These are phyloP conservation scores for Jacaranda mimosifolia DNA, from an alignment of 257 asterid species.

Conservation along the genomic window DNA sequence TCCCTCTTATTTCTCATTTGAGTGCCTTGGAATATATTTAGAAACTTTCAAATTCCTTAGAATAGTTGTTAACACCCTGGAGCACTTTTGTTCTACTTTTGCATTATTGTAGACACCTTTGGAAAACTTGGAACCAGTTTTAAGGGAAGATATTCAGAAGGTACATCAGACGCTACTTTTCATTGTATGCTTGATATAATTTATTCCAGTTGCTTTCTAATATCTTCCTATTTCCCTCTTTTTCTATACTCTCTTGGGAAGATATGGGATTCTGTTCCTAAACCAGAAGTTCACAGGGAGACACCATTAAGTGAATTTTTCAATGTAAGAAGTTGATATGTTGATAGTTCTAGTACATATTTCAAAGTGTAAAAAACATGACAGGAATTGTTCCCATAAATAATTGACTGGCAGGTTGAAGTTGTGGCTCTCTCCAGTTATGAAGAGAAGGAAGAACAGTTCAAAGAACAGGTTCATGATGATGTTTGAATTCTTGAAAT, in stretches of 20 bases:
- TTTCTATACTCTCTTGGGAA: slow-evolving; percentile 40
- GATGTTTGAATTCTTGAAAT: slow-evolving; percentile 30
- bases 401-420: slow-evolving; percentile 64
- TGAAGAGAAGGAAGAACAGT: slow-evolving; percentile 91
- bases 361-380: slow-evolving; percentile 20
- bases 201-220: slow-evolving; percentile 23
- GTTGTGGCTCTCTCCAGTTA: slow-evolving; percentile 86
- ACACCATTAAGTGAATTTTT: slow-evolving; percentile 95
- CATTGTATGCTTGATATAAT: slow-evolving; percentile 14
- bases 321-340: slow-evolving; percentile 69
- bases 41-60: slow-evolving; percentile 10
- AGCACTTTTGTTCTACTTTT: slow-evolving; percentile 37
- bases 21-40: neutral
- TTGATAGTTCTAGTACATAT: slow-evolving; percentile 13
- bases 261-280: slow-evolving; percentile 99
- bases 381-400: slow-evolving; percentile 26
- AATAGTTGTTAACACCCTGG: slow-evolving; percentile 12
- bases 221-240: slow-evolving; percentile 24
- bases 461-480: slow-evolving; percentile 75
- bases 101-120: slow-evolving; percentile 75
- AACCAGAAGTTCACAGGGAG: slow-evolving; percentile 90
- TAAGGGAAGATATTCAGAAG: slow-evolving; percentile 96
- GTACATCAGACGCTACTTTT: slow-evolving; percentile 47
- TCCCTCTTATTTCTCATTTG: slow-evolving; percentile 33
- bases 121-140: slow-evolving; percentile 91